phyloP scores from a whole-genome alignment of 257 asterid genomes.

The Galeopsis tetrahit region DNA sequence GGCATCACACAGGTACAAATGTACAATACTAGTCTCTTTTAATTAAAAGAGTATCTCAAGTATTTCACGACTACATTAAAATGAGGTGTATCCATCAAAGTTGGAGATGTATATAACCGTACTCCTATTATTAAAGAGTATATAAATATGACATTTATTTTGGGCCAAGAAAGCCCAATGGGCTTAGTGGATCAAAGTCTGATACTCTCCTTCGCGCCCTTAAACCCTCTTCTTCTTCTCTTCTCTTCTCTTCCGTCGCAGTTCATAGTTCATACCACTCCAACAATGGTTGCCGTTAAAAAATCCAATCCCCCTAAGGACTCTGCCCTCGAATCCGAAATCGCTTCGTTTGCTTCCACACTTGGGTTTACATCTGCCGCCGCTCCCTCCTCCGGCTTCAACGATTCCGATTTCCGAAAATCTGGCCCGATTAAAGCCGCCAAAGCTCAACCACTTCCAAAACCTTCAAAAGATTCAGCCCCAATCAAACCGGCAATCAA shows the following conservation, averaged over 20 bases:
- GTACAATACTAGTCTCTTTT: no score
- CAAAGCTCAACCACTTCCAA: conserved; percentile 17
- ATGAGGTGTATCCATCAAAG: no score
- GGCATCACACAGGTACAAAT: no score
- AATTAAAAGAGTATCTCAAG: no score
- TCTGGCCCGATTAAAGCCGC: conserved; percentile 55
- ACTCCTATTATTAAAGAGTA: no score
- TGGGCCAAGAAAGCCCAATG: neutral
- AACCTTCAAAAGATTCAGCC: conserved; percentile 1
- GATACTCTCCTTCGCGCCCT: neutral
- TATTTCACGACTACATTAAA: no score
- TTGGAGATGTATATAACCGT: no score
- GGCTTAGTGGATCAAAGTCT: conserved; percentile 2
- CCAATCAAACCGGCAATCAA: conserved; percentile 15
- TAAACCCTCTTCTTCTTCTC: conserved; percentile 33
- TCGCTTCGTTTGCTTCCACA: conserved; percentile 86
- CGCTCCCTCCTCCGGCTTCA: conserved; percentile 67
- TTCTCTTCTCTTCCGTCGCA: conserved; percentile 27
- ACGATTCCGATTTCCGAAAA: conserved; percentile 87
- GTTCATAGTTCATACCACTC: neutral
- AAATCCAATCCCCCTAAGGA: conserved; percentile 43
- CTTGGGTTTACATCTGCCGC: conserved; percentile 67
- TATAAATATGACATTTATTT: neutral
- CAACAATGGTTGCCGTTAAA: conserved; percentile 49
- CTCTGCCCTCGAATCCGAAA: conserved; percentile 59